These are phyloP conservation scores for Quercus alba DNA, from an alignment of 306 rosid genomes.

Conservation along the genomic window DNA sequence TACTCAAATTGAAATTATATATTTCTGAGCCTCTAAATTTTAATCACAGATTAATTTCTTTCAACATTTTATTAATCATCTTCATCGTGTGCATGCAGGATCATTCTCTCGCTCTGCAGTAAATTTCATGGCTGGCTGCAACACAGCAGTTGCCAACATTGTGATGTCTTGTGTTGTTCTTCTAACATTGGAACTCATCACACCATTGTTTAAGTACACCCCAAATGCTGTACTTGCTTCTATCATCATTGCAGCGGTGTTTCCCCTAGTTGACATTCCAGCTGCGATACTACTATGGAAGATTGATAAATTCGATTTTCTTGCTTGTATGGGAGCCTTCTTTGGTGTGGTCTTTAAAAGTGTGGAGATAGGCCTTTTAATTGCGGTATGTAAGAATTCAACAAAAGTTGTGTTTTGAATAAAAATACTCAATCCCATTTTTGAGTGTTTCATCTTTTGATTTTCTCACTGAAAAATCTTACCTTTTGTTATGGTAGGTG, in stretches of 20 bases:
- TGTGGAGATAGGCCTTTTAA: slow-evolving; percentile 77
- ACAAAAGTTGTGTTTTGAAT: not conserved
- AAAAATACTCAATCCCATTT: no score
- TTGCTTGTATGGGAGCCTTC: slow-evolving; percentile 91
- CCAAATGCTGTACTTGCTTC: slow-evolving; percentile 87
- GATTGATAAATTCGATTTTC: slow-evolving; percentile 75
- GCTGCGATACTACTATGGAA: slow-evolving; percentile 63
- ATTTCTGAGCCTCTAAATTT: not conserved
- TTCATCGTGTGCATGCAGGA: slow-evolving; percentile 36
- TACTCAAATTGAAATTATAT: not conserved
- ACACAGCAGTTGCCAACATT: slow-evolving; percentile 78
- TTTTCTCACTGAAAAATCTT: not conserved
- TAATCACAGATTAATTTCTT: not conserved
- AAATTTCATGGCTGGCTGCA: slow-evolving; percentile 84
- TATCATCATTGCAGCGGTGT: slow-evolving; percentile 65
- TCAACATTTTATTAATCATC: not conserved
- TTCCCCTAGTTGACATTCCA: slow-evolving; percentile 43
- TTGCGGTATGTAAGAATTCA: slow-evolving; percentile 39
- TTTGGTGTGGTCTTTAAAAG: slow-evolving; percentile 74
- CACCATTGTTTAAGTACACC: slow-evolving; percentile 82
- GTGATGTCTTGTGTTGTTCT: slow-evolving; percentile 67
- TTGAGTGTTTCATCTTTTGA: not conserved
- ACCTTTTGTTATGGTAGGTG: slow-evolving; percentile 37
- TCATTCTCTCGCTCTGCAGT: slow-evolving; percentile 91
- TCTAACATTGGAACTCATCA: slow-evolving; percentile 51